Conservation (phyloP, 768 basidiomycete genomes). For the Paxillus involutus region DNA sequence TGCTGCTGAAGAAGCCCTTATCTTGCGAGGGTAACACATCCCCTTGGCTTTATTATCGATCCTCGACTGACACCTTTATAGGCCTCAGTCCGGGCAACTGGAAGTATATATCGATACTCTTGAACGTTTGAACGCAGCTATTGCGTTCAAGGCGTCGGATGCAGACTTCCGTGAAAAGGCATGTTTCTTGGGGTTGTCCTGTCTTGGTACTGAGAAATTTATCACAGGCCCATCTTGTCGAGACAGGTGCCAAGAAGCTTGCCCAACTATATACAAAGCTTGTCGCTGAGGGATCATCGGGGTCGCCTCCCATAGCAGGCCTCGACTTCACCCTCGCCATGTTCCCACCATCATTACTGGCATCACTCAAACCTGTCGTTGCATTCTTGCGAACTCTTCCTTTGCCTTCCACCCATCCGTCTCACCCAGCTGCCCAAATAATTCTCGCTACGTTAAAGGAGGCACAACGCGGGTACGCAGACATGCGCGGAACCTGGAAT, state of each 20-base stretch:
- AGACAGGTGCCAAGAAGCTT: slow-evolving; percentile 82
- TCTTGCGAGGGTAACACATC: slow-evolving; percentile 63
- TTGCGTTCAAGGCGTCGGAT: slow-evolving; percentile 71
- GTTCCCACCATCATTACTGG: slow-evolving; percentile 54
- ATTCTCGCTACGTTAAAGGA: slow-evolving; percentile 70
- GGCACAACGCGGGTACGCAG: slow-evolving; percentile 79
- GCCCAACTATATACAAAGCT: slow-evolving; percentile 82
- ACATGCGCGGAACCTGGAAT: slow-evolving; percentile 82
- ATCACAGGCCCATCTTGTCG: slow-evolving; percentile 64
- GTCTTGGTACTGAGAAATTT: background rate
- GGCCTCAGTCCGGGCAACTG: slow-evolving; percentile 71
- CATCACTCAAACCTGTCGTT: slow-evolving; percentile 62
- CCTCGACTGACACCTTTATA: slow-evolving; percentile 23
- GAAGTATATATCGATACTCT: slow-evolving; percentile 67
- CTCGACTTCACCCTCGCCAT: slow-evolving; percentile 52
- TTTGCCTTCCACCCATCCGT: slow-evolving; percentile 76
- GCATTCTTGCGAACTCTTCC: slow-evolving; percentile 70
- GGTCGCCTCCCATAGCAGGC: slow-evolving; percentile 62
- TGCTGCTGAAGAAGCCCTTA: slow-evolving; percentile 75
- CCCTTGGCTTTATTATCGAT: slow-evolving; percentile 1
- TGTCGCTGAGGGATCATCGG: slow-evolving; percentile 84
- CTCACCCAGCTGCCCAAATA: slow-evolving; percentile 69
- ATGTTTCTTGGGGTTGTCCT: background rate
- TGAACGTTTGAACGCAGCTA: slow-evolving; percentile 74
- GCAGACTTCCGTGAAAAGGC: slow-evolving; percentile 57